Evolutionary conservation across 345 rosid genomes (phyloP), one percentile per base, ranked within the genome.

Genomic region (Aurinia saxatilis): DNA sequence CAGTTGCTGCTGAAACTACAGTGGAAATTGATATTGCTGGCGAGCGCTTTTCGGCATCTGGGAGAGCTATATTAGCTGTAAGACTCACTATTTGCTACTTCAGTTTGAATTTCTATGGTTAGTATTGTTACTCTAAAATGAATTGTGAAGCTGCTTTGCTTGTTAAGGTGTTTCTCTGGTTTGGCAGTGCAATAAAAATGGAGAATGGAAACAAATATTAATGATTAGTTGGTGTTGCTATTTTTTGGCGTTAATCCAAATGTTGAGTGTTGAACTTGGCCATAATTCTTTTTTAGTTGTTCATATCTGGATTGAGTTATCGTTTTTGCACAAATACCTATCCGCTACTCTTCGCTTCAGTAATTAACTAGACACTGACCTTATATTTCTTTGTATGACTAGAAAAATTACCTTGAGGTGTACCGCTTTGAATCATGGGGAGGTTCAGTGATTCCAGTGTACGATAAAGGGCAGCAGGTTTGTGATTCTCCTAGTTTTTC

Each of bases 341-440:
- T 62, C 6, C 1, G 36, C 40, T 50, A 39, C 49, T 31, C 34
- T 2, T 53, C 25, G 30, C 18, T 27, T 57, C 21, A 10, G 19
- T 67, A 35, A 13, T 23, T 37, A 46, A 37, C 34, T 71, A 25
- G 44, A 64, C 53, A 53, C 49, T 73, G 69, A 70, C 62, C 9
- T 66, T 37, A 34, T 54, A 57, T 33, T 51, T 53, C 50, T 74
- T 50, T 77, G n/a, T 50, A 57, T 74, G 44, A 27, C 66, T 82
- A 92, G 98, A 89, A 81, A 84, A 89, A 92, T 76, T 92, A 92
- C 83, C 80, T 92, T 68, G 97, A 92, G 61, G 81, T 92, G 59
- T 92, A 92, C 66, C 85, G 85, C 34, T 92, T 79, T 73, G 98
- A 92, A 68, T 85, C 98, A n/a, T 92, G 98, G 98, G 98, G 97